A percentile compares a stretch with the other conserved stretches of the same genome.
Evolutionary conservation across 768 basidiomycete genomes (phyloP).

Genomic region (Daedalea quercina): DNA sequence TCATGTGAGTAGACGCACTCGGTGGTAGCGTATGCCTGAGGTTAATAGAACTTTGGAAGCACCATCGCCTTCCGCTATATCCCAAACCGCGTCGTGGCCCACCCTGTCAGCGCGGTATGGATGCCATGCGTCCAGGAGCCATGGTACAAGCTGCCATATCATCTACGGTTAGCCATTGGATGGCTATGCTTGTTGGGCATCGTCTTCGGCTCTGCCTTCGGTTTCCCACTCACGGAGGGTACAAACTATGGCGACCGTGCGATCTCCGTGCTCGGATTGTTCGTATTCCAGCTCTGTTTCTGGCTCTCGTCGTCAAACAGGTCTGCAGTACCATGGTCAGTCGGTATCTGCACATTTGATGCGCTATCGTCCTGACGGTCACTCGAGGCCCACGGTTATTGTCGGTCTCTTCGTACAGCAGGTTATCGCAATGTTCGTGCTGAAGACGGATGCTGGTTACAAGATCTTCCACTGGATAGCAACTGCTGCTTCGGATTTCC

Average conservation of each 20-base stretch:
- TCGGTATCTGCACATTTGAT: conserved; percentile 3
- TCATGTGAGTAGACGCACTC: conserved; percentile 40
- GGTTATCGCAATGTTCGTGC: conserved; percentile 80
- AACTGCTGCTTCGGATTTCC: conserved; percentile 71
- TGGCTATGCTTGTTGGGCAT: conserved; percentile 74
- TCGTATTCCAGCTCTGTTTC: conserved; percentile 75
- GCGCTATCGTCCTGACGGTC: not conserved
- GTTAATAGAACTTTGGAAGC: conserved; percentile 5
- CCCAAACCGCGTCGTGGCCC: conserved; percentile 61
- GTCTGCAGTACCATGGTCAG: conserved; percentile 64
- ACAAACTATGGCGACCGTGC: conserved; percentile 74
- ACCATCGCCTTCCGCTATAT: conserved; percentile 84
- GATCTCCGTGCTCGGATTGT: conserved; percentile 74
- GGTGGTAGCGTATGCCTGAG: conserved; percentile 1
- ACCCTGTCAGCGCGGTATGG: conserved; percentile 73
- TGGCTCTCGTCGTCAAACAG: conserved; percentile 61
- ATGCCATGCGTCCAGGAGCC: conserved; percentile 55
- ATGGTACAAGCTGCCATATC: conserved; percentile 52
- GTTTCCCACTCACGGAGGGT: conserved; percentile 57
- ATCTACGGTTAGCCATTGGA: conserved; percentile 55
- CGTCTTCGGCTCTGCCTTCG: conserved; percentile 84
- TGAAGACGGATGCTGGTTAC: conserved; percentile 80
- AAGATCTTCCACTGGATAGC: conserved; percentile 82
- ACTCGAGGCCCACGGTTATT: conserved; percentile 71
- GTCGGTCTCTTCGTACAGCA: conserved; percentile 85